phyloP scores from a whole-genome alignment of 805 yeast genomes.

The Saccharomycodes ludwigii region DNA sequence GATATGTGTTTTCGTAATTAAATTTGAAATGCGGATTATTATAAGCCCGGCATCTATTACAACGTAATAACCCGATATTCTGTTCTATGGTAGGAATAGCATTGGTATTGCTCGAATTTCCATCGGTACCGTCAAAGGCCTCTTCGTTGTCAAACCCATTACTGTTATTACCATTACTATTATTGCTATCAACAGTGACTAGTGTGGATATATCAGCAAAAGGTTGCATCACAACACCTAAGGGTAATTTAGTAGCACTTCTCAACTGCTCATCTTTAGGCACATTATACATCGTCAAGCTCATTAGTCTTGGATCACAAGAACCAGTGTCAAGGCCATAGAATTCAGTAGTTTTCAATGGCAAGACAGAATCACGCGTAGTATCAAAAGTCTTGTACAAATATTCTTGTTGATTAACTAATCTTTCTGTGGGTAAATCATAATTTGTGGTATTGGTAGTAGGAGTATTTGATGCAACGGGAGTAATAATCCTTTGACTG shows the following conservation, averaged over 20 bases:
- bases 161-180: background rate
- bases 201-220: constrained; percentile 47
- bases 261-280: constrained; percentile 67
- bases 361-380: constrained; percentile 70
- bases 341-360: constrained; percentile 64
- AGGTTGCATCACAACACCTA: constrained; percentile 74
- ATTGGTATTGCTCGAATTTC: no score
- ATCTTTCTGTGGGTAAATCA: constrained; percentile 22
- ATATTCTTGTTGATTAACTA: constrained; percentile 25
- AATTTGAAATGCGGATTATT: constrained; percentile 72
- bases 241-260: constrained; percentile 59
- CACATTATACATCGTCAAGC: constrained; percentile 70
- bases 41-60: constrained; percentile 85
- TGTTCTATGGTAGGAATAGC: no score
- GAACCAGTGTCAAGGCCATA: constrained; percentile 71
- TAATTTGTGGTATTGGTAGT: constrained; percentile 10
- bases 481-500: no score
- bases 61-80: constrained; percentile 72
- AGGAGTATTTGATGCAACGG: background rate
- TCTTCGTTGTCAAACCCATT: background rate
- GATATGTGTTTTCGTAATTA: constrained; percentile 46
- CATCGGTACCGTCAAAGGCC: constrained; percentile 2
- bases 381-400: constrained; percentile 45
- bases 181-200: constrained; percentile 1
- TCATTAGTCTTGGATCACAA: constrained; percentile 66